Conservation (phyloP, 192 early-diverging fungal species). For the Thamnidium elegans region DNA sequence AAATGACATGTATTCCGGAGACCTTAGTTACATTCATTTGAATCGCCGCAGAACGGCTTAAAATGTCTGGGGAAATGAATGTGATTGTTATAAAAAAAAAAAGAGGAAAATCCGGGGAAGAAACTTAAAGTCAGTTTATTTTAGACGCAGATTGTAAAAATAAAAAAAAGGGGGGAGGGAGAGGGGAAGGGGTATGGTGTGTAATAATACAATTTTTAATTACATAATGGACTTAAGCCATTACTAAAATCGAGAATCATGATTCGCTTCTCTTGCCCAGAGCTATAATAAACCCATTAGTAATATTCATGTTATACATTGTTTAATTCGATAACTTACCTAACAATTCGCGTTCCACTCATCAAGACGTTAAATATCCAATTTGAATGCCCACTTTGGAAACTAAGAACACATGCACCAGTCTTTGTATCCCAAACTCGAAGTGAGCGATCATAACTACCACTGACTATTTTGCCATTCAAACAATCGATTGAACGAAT, state of each 20-base stretch:
- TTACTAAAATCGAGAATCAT: slow-evolving; percentile 41
- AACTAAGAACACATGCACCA: slow-evolving; percentile 66
- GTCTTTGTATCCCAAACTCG: slow-evolving; percentile 89
- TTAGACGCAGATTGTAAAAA: too few species aligned
- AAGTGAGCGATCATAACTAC: slow-evolving; percentile 90
- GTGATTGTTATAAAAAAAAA: too few species aligned
- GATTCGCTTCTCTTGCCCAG: slow-evolving; percentile 42
- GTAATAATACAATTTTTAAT: background rate
- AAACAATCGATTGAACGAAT: slow-evolving; percentile 86
- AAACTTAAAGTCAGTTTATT: too few species aligned
- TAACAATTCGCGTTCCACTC: slow-evolving; percentile 62
- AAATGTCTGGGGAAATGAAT: too few species aligned
- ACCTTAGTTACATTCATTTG: too few species aligned
- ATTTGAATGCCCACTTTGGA: slow-evolving; percentile 70
- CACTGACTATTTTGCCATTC: slow-evolving; percentile 72
- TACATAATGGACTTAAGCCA: slow-evolving; percentile 10
- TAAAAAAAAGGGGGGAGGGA: too few species aligned
- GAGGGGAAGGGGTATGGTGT: too few species aligned
- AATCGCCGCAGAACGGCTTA: too few species aligned
- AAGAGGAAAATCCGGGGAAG: too few species aligned
- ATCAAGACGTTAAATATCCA: slow-evolving; percentile 96
- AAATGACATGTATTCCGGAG: too few species aligned
- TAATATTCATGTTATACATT: background rate
- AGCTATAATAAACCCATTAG: slow-evolving; percentile 3
- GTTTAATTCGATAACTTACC: slow-evolving; percentile 24